Evolutionary conservation across 805 yeast genomes (phyloP).

Genomic region (Candida lessepsii): DNA sequence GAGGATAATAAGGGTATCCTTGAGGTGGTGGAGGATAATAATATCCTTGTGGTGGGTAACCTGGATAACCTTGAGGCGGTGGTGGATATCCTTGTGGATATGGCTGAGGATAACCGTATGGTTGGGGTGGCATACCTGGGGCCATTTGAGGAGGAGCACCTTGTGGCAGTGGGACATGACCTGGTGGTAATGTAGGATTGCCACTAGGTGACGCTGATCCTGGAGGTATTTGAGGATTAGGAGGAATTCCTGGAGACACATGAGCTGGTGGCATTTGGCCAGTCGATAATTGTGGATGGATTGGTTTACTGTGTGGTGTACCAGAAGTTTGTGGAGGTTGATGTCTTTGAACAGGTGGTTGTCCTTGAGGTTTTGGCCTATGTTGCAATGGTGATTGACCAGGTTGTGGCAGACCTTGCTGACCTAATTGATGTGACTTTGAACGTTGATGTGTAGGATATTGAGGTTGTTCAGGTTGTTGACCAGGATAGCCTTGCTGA

Average conservation of each 20-base stretch:
- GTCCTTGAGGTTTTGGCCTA: neutral
- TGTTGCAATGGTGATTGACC: conserved; percentile 6
- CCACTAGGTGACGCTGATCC: too few species aligned
- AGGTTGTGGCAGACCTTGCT: neutral
- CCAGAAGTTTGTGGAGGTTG: neutral
- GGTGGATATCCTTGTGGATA: conserved; percentile 10
- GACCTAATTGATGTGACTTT: too few species aligned
- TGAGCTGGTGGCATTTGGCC: neutral
- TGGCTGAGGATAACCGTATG: conserved; percentile 11
- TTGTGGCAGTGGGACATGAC: neutral
- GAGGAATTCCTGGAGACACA: neutral
- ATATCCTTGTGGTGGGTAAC: conserved; percentile 13
- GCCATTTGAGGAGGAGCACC: conserved; percentile 6
- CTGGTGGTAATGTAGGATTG: too few species aligned
- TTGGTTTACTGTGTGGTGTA: too few species aligned
- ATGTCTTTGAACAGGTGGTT: too few species aligned
- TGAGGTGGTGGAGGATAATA: conserved; percentile 12
- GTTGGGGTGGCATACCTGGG: conserved; percentile 2
- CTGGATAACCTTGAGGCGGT: conserved; percentile 15
- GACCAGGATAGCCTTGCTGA: neutral
- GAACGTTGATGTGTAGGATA: neutral
- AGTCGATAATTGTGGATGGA: neutral
- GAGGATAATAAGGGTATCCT: conserved; percentile 18
- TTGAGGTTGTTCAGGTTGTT: neutral
- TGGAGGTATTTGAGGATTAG: conserved; percentile 1